Evolutionary conservation across 106 monocot species (phyloP).

Genomic region (Gastrodia elata): DNA sequence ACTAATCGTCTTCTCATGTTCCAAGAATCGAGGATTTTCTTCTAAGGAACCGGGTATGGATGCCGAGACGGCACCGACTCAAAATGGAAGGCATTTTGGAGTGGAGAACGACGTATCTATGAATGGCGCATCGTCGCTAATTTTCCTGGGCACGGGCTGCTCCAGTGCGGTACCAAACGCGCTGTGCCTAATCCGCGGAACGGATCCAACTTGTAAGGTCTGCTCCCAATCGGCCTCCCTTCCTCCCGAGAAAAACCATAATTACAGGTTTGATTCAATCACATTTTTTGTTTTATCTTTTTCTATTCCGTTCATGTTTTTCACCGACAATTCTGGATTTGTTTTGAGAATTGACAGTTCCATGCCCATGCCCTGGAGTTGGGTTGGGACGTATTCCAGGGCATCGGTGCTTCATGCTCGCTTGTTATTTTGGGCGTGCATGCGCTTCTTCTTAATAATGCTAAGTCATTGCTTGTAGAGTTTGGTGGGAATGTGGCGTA

Average conservation of each 20-base stretch:
- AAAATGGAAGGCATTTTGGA: neutral
- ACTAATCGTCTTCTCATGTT: no score
- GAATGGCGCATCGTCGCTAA: conserved; percentile 43
- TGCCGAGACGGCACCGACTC: no score
- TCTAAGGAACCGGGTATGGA: no score
- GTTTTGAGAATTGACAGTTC: neutral
- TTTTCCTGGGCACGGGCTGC: conserved; percentile 91
- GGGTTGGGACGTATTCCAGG: neutral
- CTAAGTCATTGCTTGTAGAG: neutral
- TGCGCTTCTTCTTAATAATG: neutral
- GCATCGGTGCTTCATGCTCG: neutral
- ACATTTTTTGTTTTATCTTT: neutral
- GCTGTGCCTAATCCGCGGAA: conserved; percentile 64
- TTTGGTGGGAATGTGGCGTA: neutral
- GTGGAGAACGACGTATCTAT: neutral
- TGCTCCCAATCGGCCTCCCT: conserved; percentile 34
- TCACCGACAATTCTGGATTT: neutral
- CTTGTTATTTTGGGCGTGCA: neutral
- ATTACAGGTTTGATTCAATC: conserved; percentile 5
- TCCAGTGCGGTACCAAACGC: conserved; percentile 74
- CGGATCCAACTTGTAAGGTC: conserved; percentile 81
- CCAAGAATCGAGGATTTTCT: no score
- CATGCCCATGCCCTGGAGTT: neutral
- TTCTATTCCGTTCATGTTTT: neutral
- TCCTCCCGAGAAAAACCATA: conserved; percentile 16